These are phyloP conservation scores for Hypoxylon sp. DNA, from an alignment of 2,329 filamentous ascomycete species.

Conservation along the genomic window DNA sequence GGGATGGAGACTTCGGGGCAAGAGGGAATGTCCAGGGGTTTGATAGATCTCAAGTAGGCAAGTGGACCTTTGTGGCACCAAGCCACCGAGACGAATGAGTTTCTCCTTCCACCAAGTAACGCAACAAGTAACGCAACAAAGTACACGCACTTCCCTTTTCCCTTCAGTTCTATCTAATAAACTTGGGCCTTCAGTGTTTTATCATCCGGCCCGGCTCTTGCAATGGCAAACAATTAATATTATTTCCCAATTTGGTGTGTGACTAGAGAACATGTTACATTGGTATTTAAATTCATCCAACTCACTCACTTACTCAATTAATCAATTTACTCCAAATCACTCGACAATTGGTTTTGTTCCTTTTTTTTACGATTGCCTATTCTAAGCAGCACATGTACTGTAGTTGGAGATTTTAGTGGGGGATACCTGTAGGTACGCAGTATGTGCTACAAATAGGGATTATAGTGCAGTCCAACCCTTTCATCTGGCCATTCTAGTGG, in stretches of 20 bases:
- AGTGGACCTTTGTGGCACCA: constrained; percentile 43
- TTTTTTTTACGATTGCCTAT: constrained; percentile 5
- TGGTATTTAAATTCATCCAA: constrained; percentile 8
- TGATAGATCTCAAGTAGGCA: constrained; percentile 38
- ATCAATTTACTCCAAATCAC: constrained; percentile 31
- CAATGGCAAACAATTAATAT: constrained; percentile 17
- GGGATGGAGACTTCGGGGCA: constrained; percentile 28
- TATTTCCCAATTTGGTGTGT: constrained; percentile 9
- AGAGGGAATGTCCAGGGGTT: constrained; percentile 42
- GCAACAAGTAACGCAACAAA: too few relatives aligned
- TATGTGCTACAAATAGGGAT: constrained; percentile 26
- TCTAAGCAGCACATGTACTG: constrained; percentile 14
- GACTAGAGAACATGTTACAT: constrained; percentile 28
- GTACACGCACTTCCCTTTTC: constrained; percentile 30
- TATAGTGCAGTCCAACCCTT: constrained; percentile 20
- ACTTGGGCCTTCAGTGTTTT: not conserved
- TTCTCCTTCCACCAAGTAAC: not conserved
- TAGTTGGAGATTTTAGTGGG: constrained; percentile 10
- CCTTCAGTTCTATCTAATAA: constrained; percentile 35
- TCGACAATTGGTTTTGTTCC: constrained; percentile 17
- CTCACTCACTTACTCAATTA: constrained; percentile 21
- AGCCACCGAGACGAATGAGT: constrained; percentile 42
- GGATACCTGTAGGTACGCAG: constrained; percentile 2
- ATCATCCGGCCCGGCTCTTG: constrained; percentile 29
- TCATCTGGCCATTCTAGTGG: constrained; percentile 34